These are phyloP conservation scores for Batrachochytrium dendrobatidis DNA, from an alignment of 371 early-diverging fungal species.

Conservation along the genomic window DNA sequence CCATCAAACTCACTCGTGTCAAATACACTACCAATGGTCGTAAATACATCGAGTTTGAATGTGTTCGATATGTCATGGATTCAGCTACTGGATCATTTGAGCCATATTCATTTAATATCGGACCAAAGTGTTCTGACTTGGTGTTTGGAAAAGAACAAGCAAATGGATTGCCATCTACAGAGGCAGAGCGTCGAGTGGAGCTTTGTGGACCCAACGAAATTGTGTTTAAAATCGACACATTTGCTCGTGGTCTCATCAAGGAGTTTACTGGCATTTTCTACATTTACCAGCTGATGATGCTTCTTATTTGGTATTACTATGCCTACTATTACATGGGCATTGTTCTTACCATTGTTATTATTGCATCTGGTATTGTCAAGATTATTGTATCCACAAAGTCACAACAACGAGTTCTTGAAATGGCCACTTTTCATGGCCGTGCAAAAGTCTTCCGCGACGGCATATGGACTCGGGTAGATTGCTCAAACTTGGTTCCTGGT, in stretches of 20 bases:
- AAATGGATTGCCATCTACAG: constrained; percentile 45
- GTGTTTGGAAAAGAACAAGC: constrained; percentile 34
- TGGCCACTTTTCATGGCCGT: constrained; percentile 28
- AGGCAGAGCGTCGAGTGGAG: constrained; percentile 53
- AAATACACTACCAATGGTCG: constrained; percentile 37
- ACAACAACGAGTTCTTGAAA: constrained; percentile 51
- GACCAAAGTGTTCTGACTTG: constrained; percentile 44
- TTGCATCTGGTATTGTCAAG: constrained; percentile 62
- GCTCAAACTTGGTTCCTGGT: constrained; percentile 59
- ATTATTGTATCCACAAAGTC: constrained; percentile 56
- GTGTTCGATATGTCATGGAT: constrained; percentile 61
- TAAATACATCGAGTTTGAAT: constrained; percentile 64
- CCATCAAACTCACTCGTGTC: constrained; percentile 12
- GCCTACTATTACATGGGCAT: constrained; percentile 68
- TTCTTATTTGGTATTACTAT: constrained; percentile 67
- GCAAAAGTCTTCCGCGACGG: constrained; percentile 48
- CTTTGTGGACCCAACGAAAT: constrained; percentile 67
- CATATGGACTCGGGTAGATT: constrained; percentile 44
- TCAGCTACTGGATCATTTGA: constrained; percentile 34
- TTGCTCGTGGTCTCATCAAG: constrained; percentile 45
- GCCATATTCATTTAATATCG: constrained; percentile 52
- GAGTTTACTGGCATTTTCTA: constrained; percentile 72
- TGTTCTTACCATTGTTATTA: constrained; percentile 61
- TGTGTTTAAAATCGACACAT: constrained; percentile 44
- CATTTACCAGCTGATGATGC: constrained; percentile 66